Percentiles rank a stretch among this genome's conserved stretches.
Conservation (phyloP, 1,284 basidiomycete genomes). For the Rhodotorula sp. region DNA sequence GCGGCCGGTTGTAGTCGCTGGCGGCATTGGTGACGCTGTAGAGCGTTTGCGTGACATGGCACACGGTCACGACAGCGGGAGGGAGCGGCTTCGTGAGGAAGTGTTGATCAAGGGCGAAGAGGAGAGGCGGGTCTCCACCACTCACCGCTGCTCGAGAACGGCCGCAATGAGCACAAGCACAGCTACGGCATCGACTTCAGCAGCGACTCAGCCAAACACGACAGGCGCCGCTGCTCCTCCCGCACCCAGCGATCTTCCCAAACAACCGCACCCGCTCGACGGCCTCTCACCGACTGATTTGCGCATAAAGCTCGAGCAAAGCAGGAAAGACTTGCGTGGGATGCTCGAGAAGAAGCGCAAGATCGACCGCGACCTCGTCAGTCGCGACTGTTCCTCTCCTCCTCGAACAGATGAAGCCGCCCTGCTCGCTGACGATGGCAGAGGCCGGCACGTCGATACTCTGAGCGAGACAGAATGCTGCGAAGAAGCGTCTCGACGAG, state of each 20-base stretch:
- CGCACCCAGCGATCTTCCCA: not conserved
- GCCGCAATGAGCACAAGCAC: slow-evolving; percentile 1
- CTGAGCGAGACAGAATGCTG: too few relatives aligned
- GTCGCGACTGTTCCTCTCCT: not conserved
- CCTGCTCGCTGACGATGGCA: too few relatives aligned
- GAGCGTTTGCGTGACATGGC: slow-evolving; percentile 13
- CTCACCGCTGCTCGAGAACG: not conserved
- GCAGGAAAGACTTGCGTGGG: slow-evolving; percentile 23
- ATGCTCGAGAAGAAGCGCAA: slow-evolving; percentile 39
- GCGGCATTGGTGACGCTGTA: not conserved
- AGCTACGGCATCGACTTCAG: not conserved
- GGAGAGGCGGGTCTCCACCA: not conserved
- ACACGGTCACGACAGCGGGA: not conserved
- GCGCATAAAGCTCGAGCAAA: slow-evolving; percentile 35
- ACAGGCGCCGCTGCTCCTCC: not conserved
- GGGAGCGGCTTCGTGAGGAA: not conserved
- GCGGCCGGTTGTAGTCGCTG: not conserved
- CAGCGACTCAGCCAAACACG: not conserved
- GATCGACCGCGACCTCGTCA: slow-evolving; percentile 39
- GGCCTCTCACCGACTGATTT: slow-evolving; percentile 34
- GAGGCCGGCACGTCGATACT: too few relatives aligned
- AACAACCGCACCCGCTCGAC: slow-evolving; percentile 17
- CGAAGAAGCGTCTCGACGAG: too few relatives aligned
- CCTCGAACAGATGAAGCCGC: too few relatives aligned
- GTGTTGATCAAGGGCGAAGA: not conserved